Evolutionary conservation across 2,329 filamentous ascomycete species (phyloP).

Genomic region (Mollisia scopiformis): DNA sequence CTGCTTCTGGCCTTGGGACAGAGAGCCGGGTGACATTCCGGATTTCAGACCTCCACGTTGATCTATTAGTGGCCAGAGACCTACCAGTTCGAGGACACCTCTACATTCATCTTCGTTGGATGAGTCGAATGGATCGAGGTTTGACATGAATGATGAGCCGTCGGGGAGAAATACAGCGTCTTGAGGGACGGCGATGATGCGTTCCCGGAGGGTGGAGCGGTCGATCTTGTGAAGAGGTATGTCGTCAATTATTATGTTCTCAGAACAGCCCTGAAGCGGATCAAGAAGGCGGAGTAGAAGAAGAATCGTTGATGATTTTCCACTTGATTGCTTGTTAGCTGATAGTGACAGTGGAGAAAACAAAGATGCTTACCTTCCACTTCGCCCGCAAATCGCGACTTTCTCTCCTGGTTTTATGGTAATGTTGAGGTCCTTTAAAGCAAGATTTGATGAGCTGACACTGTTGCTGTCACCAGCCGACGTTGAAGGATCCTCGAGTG

Average conservation of each 20-base stretch:
- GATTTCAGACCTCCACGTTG: conserved; percentile 41
- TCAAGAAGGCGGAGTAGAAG: conserved; percentile 45
- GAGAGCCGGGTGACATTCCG: conserved; percentile 35
- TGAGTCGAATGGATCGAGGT: conserved; percentile 45
- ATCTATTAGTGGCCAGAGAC: conserved; percentile 14
- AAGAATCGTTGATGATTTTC: conserved; percentile 40
- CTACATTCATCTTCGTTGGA: conserved; percentile 30
- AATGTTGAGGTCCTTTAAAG: conserved; percentile 35
- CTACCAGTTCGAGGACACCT: conserved; percentile 13
- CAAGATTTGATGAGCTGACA: conserved; percentile 20
- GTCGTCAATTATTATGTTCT: conserved; percentile 49
- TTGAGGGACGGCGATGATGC: conserved; percentile 56
- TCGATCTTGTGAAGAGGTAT: conserved; percentile 42
- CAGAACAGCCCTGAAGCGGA: conserved; percentile 25
- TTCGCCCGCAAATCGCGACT: conserved; percentile 23
- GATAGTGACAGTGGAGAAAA: neutral
- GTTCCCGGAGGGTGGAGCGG: conserved; percentile 46
- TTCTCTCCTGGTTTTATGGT: conserved; percentile 37
- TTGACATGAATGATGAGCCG: conserved; percentile 43
- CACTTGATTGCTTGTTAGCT: neutral
- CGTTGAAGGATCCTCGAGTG: too few species aligned
- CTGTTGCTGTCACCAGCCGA: neutral
- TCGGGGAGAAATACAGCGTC: conserved; percentile 55
- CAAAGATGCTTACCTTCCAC: conserved; percentile 36
- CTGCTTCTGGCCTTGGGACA: conserved; percentile 50